Evolutionary conservation across 2,329 filamentous ascomycete species (phyloP).

Genomic region (Fusarium udum): DNA sequence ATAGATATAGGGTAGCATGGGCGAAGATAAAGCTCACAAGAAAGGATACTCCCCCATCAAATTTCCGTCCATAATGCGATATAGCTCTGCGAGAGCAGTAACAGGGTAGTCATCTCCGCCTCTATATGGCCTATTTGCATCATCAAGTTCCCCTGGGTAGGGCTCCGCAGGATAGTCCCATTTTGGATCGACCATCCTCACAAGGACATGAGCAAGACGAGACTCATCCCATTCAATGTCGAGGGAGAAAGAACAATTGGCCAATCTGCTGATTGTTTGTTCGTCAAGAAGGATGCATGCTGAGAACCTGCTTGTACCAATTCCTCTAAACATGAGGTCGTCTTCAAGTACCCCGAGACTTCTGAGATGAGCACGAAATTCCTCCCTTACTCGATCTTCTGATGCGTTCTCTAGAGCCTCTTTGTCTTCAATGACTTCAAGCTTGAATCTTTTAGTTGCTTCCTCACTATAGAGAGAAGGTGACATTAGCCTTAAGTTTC

Average conservation of each 20-base stretch:
- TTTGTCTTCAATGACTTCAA: constrained; percentile 11
- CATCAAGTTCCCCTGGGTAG: neutral
- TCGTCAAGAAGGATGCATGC: constrained; percentile 15
- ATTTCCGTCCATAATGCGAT: constrained; percentile 14
- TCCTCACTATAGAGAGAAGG: constrained; percentile 18
- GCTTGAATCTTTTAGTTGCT: constrained; percentile 20
- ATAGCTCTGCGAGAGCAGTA: constrained; percentile 2
- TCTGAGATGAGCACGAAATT: constrained; percentile 23
- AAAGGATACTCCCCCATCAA: constrained; percentile 21
- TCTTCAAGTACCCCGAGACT: constrained; percentile 6
- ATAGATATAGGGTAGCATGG: neutral
- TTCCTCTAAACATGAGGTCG: constrained; percentile 18
- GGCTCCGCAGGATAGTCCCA: constrained; percentile 18
- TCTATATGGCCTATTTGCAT: neutral
- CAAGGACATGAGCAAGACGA: neutral
- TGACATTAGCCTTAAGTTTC: constrained; percentile 1
- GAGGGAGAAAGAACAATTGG: neutral
- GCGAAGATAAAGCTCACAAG: neutral
- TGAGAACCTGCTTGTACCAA: constrained; percentile 2
- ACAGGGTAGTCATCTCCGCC: constrained; percentile 2
- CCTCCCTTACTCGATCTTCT: constrained; percentile 27
- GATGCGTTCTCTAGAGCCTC: constrained; percentile 18
- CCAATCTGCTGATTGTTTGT: neutral
- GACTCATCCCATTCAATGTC: constrained; percentile 2
- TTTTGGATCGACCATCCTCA: constrained; percentile 19